These are phyloP conservation scores for Phyllostachys edulis DNA, from an alignment of 176 grass and related monocot genomes.

Conservation along the genomic window DNA sequence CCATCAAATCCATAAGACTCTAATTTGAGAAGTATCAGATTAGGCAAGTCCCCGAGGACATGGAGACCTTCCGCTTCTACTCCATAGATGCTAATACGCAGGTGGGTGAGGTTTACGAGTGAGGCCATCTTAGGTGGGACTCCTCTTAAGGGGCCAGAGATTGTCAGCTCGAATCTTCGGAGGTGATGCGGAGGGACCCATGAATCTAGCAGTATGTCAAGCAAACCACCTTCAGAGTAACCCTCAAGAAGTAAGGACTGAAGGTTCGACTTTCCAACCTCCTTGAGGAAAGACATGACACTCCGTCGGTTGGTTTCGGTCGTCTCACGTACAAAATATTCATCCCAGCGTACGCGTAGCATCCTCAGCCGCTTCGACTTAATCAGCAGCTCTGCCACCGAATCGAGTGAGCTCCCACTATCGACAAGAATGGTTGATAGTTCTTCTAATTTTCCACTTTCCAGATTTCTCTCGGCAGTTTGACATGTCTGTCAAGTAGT, in stretches of 20 bases:
- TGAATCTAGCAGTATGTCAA: not conserved
- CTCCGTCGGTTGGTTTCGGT: not conserved
- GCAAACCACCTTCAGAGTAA: too few relatives aligned
- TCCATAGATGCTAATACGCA: accelerated
- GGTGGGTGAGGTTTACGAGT: not conserved
- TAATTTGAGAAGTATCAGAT: not conserved
- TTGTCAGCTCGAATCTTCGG: not conserved
- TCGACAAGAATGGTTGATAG: not conserved
- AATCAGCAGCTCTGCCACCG: not conserved
- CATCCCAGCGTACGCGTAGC: not conserved
- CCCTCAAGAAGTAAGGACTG: conserved; percentile 15
- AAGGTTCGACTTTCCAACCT: conserved; percentile 15
- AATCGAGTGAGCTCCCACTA: too few relatives aligned
- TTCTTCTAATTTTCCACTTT: not conserved
- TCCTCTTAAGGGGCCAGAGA: accelerated
- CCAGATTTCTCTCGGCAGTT: not conserved
- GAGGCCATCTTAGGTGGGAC: not conserved
- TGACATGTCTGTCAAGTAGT: too few relatives aligned
- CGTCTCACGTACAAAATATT: too few relatives aligned
- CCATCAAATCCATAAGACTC: accelerated
- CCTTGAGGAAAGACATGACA: not conserved
- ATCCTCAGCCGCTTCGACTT: not conserved
- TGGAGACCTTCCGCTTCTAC: too few relatives aligned
- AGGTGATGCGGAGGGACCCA: not conserved
- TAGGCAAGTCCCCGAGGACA: not conserved